Percentiles rank a stretch among this genome's conserved stretches.
These are phyloP conservation scores for Phlyctochytrium planicorne DNA, from an alignment of 192 early-diverging fungal genomes.

Conservation along the genomic window DNA sequence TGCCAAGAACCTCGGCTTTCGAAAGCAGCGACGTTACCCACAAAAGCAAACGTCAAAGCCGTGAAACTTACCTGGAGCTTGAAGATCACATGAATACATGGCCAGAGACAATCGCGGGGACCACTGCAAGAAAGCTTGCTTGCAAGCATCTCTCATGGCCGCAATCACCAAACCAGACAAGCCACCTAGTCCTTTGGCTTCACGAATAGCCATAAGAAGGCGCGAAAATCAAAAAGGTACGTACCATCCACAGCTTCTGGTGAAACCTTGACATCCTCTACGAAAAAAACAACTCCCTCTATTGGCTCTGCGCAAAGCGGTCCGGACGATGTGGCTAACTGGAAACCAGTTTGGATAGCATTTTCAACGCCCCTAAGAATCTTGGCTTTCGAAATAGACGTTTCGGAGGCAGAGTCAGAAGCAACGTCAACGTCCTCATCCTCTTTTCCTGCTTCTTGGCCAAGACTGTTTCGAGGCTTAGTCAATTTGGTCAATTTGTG, in stretches of 20 bases:
- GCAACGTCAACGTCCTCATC: background rate
- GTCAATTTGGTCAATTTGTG: background rate
- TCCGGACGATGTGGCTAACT: constrained; percentile 83
- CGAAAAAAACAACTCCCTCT: constrained; percentile 76
- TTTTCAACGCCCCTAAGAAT: background rate
- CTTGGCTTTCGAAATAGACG: too few species aligned
- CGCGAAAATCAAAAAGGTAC: background rate
- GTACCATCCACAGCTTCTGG: constrained; percentile 20
- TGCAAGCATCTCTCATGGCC: constrained; percentile 77
- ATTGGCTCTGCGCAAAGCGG: constrained; percentile 95
- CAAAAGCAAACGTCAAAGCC: background rate
- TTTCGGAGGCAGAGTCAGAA: too few species aligned
- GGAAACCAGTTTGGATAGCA: constrained; percentile 87
- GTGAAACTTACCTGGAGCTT: constrained; percentile 69
- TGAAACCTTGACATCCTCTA: constrained; percentile 60
- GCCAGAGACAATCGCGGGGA: constrained; percentile 93
- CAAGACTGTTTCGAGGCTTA: constrained; percentile 9
- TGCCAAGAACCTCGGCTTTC: constrained; percentile 84
- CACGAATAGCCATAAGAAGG: constrained; percentile 5
- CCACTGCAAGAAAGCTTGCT: constrained; percentile 85
- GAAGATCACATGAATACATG: constrained; percentile 96
- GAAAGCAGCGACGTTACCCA: background rate
- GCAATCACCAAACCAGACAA: constrained; percentile 88
- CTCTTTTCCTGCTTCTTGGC: background rate
- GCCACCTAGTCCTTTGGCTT: constrained; percentile 26